Percentiles rank a stretch among this genome's conserved stretches.
phyloP scores from a whole-genome alignment of 164 flowering plant genomes.

The Piper betle region DNA sequence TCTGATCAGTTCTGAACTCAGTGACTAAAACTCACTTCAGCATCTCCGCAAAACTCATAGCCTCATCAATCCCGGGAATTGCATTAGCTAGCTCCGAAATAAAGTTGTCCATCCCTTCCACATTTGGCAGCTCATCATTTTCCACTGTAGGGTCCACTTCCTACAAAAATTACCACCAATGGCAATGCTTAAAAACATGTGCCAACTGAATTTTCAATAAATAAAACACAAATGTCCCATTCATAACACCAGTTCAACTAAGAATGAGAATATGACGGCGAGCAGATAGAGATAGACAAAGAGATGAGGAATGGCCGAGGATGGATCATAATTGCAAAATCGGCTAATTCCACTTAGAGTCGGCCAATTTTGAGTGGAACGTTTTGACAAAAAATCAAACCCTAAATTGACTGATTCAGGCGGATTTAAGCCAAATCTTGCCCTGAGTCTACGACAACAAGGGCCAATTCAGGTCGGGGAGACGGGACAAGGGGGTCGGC shows the following conservation, averaged over 20 bases:
- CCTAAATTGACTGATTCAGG: too few relatives aligned
- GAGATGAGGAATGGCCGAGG: too few relatives aligned
- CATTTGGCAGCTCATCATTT: conserved; percentile 40
- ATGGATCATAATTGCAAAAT: too few relatives aligned
- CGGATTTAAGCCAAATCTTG: too few relatives aligned
- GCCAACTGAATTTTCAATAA: background rate
- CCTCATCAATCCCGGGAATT: conserved; percentile 97
- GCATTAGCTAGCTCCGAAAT: conserved; percentile 88
- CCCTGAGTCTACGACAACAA: too few relatives aligned
- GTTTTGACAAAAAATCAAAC: too few relatives aligned
- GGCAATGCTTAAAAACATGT: background rate
- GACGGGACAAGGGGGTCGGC: too few relatives aligned
- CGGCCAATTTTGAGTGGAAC: too few relatives aligned
- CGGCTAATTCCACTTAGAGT: too few relatives aligned
- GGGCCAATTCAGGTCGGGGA: too few relatives aligned
- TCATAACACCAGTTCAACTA: background rate
- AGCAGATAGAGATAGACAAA: too few relatives aligned
- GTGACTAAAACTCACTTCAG: conserved; percentile 54
- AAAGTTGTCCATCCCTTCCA: conserved; percentile 72
- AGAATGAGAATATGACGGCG: too few relatives aligned
- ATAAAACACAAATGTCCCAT: background rate
- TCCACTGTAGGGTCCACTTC: conserved; percentile 95
- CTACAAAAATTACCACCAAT: conserved; percentile 19
- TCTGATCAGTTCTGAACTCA: background rate
- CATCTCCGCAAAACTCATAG: conserved; percentile 99